These are phyloP conservation scores for Phaeomoniella chlamydospora DNA, from an alignment of 2,329 filamentous ascomycete genomes.

Conservation along the genomic window DNA sequence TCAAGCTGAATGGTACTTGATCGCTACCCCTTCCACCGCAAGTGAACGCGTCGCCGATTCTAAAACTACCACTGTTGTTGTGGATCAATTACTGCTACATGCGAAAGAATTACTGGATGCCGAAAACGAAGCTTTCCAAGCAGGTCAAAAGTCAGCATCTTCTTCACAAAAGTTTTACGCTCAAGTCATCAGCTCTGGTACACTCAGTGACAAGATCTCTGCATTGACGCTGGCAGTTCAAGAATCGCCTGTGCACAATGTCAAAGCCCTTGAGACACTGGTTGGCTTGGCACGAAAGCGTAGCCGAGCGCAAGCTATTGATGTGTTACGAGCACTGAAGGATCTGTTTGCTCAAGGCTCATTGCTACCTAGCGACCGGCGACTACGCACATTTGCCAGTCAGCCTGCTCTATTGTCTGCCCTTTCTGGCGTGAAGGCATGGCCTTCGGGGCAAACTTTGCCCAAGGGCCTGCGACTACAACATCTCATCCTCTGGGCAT, in stretches of 20 bases:
- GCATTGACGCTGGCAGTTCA: conserved; percentile 87
- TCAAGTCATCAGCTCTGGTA: conserved; percentile 93
- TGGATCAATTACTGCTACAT: conserved; percentile 48
- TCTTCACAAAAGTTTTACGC: conserved; percentile 93
- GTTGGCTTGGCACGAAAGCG: conserved; percentile 78
- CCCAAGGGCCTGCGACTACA: conserved; percentile 59
- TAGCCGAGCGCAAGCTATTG: conserved; percentile 81
- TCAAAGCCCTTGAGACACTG: conserved; percentile 74
- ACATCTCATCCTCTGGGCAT: conserved; percentile 79
- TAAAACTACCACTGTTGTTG: conserved; percentile 32
- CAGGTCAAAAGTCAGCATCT: conserved; percentile 57
- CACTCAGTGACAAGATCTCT: conserved; percentile 90
- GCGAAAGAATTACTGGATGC: conserved; percentile 61
- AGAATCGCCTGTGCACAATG: conserved; percentile 89
- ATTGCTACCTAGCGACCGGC: conserved; percentile 67
- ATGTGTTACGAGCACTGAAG: conserved; percentile 83
- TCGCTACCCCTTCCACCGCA: conserved; percentile 39
- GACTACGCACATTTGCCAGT: conserved; percentile 61
- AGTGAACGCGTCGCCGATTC: conserved; percentile 21
- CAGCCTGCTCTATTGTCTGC: conserved; percentile 62
- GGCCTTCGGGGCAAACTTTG: conserved; percentile 55
- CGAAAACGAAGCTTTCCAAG: conserved; percentile 62
- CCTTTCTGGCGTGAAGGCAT: conserved; percentile 36
- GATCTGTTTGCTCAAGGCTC: conserved; percentile 86
- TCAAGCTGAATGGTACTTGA: conserved; percentile 54